Evolutionary conservation across 768 basidiomycete genomes (phyloP), one percentile per base, ranked within the genome.

Genomic region (Asterophora parasitica): DNA sequence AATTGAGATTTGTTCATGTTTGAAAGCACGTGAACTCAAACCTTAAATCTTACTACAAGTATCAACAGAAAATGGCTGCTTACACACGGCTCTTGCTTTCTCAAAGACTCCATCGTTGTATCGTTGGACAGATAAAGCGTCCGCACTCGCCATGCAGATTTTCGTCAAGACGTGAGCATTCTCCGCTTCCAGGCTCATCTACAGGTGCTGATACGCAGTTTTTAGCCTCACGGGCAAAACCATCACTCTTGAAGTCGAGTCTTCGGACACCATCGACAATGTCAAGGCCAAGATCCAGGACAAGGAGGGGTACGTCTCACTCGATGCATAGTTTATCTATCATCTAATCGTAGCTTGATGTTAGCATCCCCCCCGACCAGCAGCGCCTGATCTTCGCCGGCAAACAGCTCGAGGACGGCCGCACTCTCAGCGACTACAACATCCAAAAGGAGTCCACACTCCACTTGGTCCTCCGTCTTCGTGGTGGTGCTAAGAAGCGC

Each of bases 361-460:
- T 7, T 55, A 90, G 89, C 19, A 92, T 92, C 45, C 88, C 90
- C 48, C 89, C 88, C 56, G 92, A 95, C 73, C 92, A 94, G 71
- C 94, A 97, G 70, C 92, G 95, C 58, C 69, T 98, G 72, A 97
- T 98, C 77, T 99, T 98, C 67, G 95, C 95, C 45, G 95, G 95
- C 59, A 97, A 99, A 76, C 95, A 97, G 71, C 87, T 99, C 59
- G 95, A 98, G 76, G 96, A 99, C 72, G 96, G 96, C 54, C 88
- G 93, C 68, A 98, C 89, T 52, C 85, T 93, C 52, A 86, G 73
- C 66, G 91, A 92, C 75, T 94, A 94, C 72, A 94, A 95, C 78
- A 95, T 99, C 65, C 96, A 98, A 76, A 97, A 97, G 81, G 95
- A 98, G 75, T 96, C 93, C 27, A 98, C 95, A 52, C 88, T 99